phyloP scores from a whole-genome alignment of 371 early-diverging fungal genomes.

The Mucor circinelloides region DNA sequence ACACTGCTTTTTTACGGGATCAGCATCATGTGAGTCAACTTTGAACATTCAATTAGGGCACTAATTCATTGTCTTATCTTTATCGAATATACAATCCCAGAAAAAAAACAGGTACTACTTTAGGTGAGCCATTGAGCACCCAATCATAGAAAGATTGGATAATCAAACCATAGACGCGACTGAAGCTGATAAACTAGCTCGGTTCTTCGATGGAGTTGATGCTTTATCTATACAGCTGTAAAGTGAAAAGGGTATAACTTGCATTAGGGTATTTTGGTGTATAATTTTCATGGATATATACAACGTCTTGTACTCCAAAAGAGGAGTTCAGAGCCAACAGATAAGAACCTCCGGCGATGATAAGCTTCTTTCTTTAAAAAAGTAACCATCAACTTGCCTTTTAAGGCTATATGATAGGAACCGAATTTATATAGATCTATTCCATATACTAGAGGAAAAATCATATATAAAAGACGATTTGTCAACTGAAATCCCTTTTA shows the following conservation, averaged over 20 bases:
- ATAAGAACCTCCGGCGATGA: background rate
- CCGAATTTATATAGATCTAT: constrained; percentile 1
- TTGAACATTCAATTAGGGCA: background rate
- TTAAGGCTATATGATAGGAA: background rate
- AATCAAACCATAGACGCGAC: background rate
- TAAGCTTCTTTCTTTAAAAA: background rate
- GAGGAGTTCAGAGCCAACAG: background rate
- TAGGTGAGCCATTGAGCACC: background rate
- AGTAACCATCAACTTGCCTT: constrained; percentile 1
- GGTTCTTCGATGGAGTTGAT: background rate
- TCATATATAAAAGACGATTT: constrained; percentile 3
- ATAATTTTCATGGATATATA: background rate
- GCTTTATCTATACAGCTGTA: background rate
- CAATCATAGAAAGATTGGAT: background rate
- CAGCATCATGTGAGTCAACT: background rate
- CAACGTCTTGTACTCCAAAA: background rate
- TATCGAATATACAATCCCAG: constrained; percentile 1
- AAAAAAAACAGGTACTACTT: background rate
- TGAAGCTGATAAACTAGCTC: background rate
- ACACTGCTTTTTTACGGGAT: background rate
- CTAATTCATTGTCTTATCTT: constrained; percentile 4
- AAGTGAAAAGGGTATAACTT: background rate
- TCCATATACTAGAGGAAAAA: background rate
- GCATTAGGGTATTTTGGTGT: background rate
- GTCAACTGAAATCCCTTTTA: background rate